These are phyloP conservation scores for Stachybotrys echinatus DNA, from an alignment of 2,329 filamentous ascomycete species.

Conservation along the genomic window DNA sequence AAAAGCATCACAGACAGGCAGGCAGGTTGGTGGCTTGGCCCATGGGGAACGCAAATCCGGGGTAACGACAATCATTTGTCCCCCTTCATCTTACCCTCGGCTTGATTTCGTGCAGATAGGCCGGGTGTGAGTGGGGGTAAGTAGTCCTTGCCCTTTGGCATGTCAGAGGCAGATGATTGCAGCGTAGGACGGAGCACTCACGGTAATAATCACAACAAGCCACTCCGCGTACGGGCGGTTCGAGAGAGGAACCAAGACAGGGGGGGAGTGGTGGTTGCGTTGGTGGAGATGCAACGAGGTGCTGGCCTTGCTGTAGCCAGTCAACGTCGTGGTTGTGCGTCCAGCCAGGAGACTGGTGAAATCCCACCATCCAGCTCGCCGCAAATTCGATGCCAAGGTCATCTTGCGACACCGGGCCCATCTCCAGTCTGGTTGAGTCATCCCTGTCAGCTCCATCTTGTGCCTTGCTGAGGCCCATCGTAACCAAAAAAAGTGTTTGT, in stretches of 20 bases:
- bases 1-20: not conserved
- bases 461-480: not conserved
- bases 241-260: not conserved
- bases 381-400: not conserved
- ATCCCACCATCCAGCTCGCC: not conserved
- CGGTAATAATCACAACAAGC: not conserved
- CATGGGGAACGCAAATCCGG: constrained; percentile 2
- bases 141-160: not conserved
- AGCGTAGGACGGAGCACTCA: not conserved
- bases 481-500: not conserved
- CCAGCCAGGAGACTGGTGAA: not conserved
- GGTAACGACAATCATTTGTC: not conserved
- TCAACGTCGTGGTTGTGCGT: not conserved
- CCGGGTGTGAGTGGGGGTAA: not conserved
- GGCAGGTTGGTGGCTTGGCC: not conserved
- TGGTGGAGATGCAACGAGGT: not conserved
- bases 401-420: not conserved
- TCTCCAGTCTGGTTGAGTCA: not conserved
- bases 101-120: not conserved
- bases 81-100: not conserved
- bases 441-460: not conserved
- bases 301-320: not conserved
- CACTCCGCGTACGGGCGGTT: not conserved
- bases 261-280: not conserved
- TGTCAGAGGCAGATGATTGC: not conserved